Percentiles rank a stretch among this genome's conserved stretches.
Evolutionary conservation across 805 yeast species (phyloP).

Genomic region (Wickerhamiella brachini): DNA sequence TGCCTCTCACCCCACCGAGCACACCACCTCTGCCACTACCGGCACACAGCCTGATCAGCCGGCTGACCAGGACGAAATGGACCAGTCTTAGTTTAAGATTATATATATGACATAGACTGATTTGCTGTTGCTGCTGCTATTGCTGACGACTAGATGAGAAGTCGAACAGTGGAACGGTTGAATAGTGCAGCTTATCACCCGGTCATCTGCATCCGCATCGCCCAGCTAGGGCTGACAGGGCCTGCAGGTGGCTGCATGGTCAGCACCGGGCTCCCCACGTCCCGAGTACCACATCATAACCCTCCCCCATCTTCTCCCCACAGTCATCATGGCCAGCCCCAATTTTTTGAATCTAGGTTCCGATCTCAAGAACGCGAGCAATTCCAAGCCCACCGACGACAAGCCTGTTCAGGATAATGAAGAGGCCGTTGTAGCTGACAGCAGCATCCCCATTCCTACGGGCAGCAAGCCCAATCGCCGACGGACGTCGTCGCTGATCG

Average conservation of each 20-base stretch:
- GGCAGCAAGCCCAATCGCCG: slow-evolving; percentile 6
- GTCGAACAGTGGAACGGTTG: too few relatives aligned
- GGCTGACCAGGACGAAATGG: slow-evolving; percentile 6
- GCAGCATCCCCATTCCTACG: neutral
- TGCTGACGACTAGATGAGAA: too few relatives aligned
- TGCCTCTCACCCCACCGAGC: neutral
- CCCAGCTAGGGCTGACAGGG: neutral
- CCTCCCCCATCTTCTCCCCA: neutral
- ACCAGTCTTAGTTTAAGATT: slow-evolving; percentile 3
- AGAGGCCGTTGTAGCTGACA: neutral
- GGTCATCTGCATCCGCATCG: too few relatives aligned
- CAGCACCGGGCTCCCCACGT: neutral
- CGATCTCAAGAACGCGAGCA: slow-evolving; percentile 2
- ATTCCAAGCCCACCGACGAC: neutral
- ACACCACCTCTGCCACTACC: neutral
- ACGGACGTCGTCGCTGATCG: slow-evolving; percentile 14
- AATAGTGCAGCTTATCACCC: too few relatives aligned
- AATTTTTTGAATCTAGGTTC: slow-evolving; percentile 4
- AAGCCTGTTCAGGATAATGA: neutral
- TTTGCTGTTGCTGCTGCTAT: too few relatives aligned
- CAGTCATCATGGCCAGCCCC: neutral
- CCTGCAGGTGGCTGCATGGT: neutral
- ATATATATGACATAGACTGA: neutral
- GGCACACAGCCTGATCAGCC: neutral
- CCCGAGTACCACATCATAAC: neutral